phyloP scores from a whole-genome alignment of 257 asterid species.

The Solanum dulcamara region DNA sequence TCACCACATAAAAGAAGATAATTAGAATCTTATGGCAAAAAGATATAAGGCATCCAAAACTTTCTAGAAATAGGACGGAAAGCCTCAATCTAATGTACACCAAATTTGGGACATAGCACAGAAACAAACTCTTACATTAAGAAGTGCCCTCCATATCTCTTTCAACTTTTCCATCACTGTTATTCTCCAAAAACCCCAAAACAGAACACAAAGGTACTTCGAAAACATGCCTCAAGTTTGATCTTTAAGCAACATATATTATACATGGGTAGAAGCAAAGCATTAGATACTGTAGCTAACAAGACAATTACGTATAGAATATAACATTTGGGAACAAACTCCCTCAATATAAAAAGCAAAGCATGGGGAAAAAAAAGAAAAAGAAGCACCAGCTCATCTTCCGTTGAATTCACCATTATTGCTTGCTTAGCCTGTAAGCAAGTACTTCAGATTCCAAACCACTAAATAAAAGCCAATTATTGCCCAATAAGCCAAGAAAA shows the following conservation, averaged over 20 bases:
- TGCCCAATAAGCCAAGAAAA: constrained; percentile 13
- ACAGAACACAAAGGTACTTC: constrained; percentile 22
- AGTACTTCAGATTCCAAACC: constrained; percentile 38
- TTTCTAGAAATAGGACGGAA: neutral
- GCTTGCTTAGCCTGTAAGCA: constrained; percentile 59
- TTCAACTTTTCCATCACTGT: constrained; percentile 35
- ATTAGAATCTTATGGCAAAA: neutral
- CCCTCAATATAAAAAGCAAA: constrained; percentile 11
- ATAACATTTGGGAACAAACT: constrained; percentile 11
- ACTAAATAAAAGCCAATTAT: constrained; percentile 19
- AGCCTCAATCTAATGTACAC: neutral
- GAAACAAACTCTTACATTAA: constrained; percentile 31
- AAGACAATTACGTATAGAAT: constrained; percentile 9
- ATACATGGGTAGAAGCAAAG: constrained; percentile 12
- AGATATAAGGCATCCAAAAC: neutral
- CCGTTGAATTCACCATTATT: constrained; percentile 3
- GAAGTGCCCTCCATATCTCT: constrained; percentile 26
- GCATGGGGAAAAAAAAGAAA: constrained; percentile 9
- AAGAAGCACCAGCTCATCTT: constrained; percentile 2
- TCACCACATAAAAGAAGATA: neutral
- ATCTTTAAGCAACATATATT: constrained; percentile 19
- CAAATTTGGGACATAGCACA: neutral
- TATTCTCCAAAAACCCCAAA: constrained; percentile 16
- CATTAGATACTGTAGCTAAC: constrained; percentile 15
- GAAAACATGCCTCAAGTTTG: constrained; percentile 24